A percentile compares a stretch with the other conserved stretches of the same genome.
phyloP scores from a whole-genome alignment of 1,139 yeast species.

The Debaryomyces sp. region DNA sequence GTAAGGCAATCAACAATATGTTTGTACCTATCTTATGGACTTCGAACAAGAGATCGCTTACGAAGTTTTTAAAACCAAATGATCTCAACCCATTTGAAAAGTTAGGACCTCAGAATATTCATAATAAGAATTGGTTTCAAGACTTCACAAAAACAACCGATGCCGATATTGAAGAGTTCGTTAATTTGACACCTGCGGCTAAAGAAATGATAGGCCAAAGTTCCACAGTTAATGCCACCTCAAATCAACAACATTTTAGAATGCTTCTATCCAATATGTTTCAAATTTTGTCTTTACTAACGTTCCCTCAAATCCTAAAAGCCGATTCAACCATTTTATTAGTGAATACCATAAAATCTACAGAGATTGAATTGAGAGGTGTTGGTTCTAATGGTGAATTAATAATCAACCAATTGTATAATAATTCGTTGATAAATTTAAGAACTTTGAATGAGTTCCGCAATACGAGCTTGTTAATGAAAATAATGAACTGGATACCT shows the following conservation, averaged over 20 bases:
- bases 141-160: slow-evolving; percentile 24
- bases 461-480: slow-evolving; percentile 36
- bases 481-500: slow-evolving; percentile 32
- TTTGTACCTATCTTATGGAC: slow-evolving; percentile 74
- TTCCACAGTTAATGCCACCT: slow-evolving; percentile 11
- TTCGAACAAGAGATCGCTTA: slow-evolving; percentile 37
- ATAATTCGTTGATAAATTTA: slow-evolving; percentile 59
- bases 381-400: slow-evolving; percentile 37
- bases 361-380: slow-evolving; percentile 73
- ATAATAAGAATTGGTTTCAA: slow-evolving; percentile 31
- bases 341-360: slow-evolving; percentile 59
- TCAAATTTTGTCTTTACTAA: slow-evolving; percentile 37
- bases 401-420: slow-evolving; percentile 59
- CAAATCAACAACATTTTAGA: slow-evolving; percentile 31
- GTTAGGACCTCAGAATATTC: slow-evolving; percentile 17
- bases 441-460: slow-evolving; percentile 55
- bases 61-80: neutral
- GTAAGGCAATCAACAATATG: slow-evolving; percentile 83
- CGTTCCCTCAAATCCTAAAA: slow-evolving; percentile 44
- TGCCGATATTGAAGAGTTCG: slow-evolving; percentile 27
- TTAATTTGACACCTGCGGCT: slow-evolving; percentile 29
- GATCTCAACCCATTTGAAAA: slow-evolving; percentile 18
- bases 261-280: slow-evolving; percentile 37
- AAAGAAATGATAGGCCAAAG: slow-evolving; percentile 28
- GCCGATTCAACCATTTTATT: slow-evolving; percentile 43